Base-by-base conservation (phyloP, 139 green algal species). In the Auxenochlorella pyrenoidosa region DNA sequence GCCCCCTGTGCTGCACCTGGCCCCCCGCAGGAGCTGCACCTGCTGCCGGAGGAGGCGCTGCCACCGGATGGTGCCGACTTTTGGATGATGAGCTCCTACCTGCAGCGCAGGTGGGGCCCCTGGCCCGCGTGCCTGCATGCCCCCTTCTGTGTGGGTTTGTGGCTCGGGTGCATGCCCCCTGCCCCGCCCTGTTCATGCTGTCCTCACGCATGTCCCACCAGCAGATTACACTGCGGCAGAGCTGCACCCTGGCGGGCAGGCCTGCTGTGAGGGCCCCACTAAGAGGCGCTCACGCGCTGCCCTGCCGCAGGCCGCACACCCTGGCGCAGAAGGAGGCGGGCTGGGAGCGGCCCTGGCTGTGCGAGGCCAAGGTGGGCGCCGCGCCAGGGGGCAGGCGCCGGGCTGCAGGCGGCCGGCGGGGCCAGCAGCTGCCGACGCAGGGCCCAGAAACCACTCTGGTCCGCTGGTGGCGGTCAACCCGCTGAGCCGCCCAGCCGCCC, bases 61-160 rank as follows among this genome's bases (percentile, higher is more conserved):
- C 65, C 68, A 6, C 44, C 66, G 0, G 87, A 90, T 19, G 44
- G 47, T 4, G 87, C 87, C 15, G 82, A 90, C 75, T 54, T 28
- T 5, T 90, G 87, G 87, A 40, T 90, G 22, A 76, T 86, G 66
- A 77, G 41, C n/a, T 58, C 68, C 34, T 89, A 89, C 83, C 54
- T 90, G 43, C 59, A 73, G 65, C 40, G 63, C 30, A 59, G 26
- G 51, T 66, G 40, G 65, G 70, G 26, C 54, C 16, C 15, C 54
- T 63, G 2, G 54, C 12, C 2, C 22, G 54, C 15, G 2, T 63
- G 13, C 54, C 16, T 63, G 54, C 54, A 22, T 63, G 13, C n/a
- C n/a, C n/a, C n/a, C n/a, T n/a, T n/a, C n/a, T n/a, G n/a, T n/a
- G n/a, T n/a, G n/a, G n/a, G n/a, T n/a, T n/a, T n/a, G n/a, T n/a